Evolutionary conservation across 2,329 filamentous ascomycete species (phyloP), one percentile per base, ranked within the genome.

Genomic region (Aspergillus chevalieri): DNA sequence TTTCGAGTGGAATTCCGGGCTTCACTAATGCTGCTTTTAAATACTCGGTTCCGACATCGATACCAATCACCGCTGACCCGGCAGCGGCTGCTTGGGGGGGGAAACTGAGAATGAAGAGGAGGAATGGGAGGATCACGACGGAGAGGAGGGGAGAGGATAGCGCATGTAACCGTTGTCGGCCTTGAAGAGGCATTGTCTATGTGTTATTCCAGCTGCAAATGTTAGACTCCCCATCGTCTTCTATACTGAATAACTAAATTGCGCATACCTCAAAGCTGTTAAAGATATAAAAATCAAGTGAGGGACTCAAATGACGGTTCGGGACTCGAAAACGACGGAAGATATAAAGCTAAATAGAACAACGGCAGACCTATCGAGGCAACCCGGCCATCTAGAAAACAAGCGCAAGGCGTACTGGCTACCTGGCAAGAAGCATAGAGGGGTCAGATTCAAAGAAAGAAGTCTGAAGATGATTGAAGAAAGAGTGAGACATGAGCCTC

Each of bases 1-100:
- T 97, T 59, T 98, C 93, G 66, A 98, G 88, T 9, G 93, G 93
- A 47, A 95, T 92, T 53, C 93, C 93, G 2, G 93, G 93, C 74
- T 97, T 97, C 54, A 98, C 92, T 39, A 98, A 82, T 12, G 88
- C 85, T 24, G 92, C 92, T 76, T 97, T 98, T 75, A 98, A 87
- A 74, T 95, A 96, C 69, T 95, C 89, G 49, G 93, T 96, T 59
- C 93, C 93, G 48, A 98, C 79, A 72, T 98, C 93, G 62, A 98
- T 81, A 55, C 93, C 93, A 19, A 98, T 77, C 15, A 97, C 91
- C 47, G 89, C 89, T 7, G 89, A 82, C 34, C 80, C 80, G 48
- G 80, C 82, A 49, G 79, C 80, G 50, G 81, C 78, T 47, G 79
- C 78, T 52, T 74, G 73, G 19, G 74, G 72, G 58, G 82, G 77